Base-by-base conservation (phyloP, 2,329 filamentous ascomycete genomes). In the Zymoseptoria ardabiliae region DNA sequence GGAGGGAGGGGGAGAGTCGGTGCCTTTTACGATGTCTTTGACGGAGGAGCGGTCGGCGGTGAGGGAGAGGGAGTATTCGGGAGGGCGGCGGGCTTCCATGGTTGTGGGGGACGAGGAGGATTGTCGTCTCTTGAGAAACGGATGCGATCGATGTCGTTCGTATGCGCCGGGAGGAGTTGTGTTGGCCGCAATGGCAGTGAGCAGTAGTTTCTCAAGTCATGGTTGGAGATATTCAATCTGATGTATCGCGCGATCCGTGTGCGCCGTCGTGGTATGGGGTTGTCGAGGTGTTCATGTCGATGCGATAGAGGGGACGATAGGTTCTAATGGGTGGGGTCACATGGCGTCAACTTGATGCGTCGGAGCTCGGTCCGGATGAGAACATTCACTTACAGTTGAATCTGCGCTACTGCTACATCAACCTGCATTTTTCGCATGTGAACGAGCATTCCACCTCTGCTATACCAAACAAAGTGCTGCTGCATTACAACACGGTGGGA, bases 21-120 rank as follows among this genome's bases (percentile, higher is more conserved):
- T 49, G 71, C 92, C 93, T 85, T 93, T 92, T 63, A 97, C 87
- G 58, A 97, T 88, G 72, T 97, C 93, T 74, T 89, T 90, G 66
- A 97, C 90, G 58, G 89, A 94, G 50, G 85, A 84, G 55, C 91
- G 90, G 76, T 97, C 94, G 60, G 92, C 90, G 74, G 97, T 95
- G 71, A 96, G 87, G 73, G 97, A 92, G 73, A 99, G 84, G 67
- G 90, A 90, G 78, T 96, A 96, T 76, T 97, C 91, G 69, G 91
- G 90, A 60, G 90, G 85, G 68, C 79, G 79, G 73, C 82, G 81
- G 74, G 79, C 79, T 68, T 88, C 85, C 85, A 88, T 88, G 48
- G 50, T n/a, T n/a, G n/a, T 61, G 41, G 52, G 21, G n/a, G 50
- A 41, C 13, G 2, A n/a, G 7, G 50, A 41, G 35, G 17, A n/a